A percentile compares a stretch with the other conserved stretches of the same genome.
Conservation (phyloP, 1,284 basidiomycete genomes). For the Taiwanofungus camphoratus region DNA sequence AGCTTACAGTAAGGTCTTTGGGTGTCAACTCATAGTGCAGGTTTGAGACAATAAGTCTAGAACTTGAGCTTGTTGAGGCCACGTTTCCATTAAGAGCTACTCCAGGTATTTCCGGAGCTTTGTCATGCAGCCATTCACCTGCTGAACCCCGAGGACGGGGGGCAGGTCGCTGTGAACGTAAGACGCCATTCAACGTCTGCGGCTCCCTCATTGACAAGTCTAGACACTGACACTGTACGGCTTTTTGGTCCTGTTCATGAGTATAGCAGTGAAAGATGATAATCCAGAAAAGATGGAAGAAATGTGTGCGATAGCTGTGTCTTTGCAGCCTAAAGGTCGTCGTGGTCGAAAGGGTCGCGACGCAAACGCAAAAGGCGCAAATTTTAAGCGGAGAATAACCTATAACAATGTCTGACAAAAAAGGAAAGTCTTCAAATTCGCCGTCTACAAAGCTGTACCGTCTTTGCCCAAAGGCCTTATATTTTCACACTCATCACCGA, state of each 20-base stretch:
- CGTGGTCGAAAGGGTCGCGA: constrained; percentile 3
- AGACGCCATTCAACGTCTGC: constrained; percentile 9
- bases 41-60: constrained; percentile 78
- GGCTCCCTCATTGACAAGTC: background rate
- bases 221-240: constrained; percentile 43
- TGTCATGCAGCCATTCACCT: constrained; percentile 66
- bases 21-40: constrained; percentile 92
- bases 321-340: background rate
- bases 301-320: too few species aligned
- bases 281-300: constrained; percentile 2
- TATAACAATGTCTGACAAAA: background rate
- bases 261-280: constrained; percentile 1
- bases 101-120: constrained; percentile 42
- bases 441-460: background rate
- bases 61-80: constrained; percentile 36
- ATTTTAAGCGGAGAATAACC: background rate
- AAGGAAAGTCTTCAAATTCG: constrained; percentile 1
- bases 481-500: too few species aligned
- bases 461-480: too few species aligned
- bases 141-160: constrained; percentile 40
- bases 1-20: constrained; percentile 80
- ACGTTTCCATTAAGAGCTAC: constrained; percentile 24
- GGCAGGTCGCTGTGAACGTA: constrained; percentile 37
- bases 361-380: background rate
- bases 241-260: constrained; percentile 31